A percentile compares a stretch with the other conserved stretches of the same genome.
phyloP scores from a whole-genome alignment of 1,284 basidiomycete genomes.

The Butyriboletus appendiculatus region DNA sequence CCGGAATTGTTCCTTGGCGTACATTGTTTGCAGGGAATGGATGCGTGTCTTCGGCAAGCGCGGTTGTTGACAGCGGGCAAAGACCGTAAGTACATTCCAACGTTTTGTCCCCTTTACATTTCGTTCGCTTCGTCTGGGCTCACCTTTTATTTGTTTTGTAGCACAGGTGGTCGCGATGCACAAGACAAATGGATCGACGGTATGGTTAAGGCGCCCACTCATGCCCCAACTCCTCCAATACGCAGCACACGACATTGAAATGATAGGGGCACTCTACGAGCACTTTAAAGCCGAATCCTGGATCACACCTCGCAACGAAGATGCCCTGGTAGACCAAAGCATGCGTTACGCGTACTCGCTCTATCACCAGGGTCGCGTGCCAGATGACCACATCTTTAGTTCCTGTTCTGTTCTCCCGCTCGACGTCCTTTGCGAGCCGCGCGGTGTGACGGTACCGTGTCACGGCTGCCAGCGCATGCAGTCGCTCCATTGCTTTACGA shows the following conservation, averaged over 20 bases:
- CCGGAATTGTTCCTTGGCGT: constrained; percentile 31
- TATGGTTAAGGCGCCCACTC: constrained; percentile 42
- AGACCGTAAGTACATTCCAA: constrained; percentile 22
- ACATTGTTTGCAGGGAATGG: constrained; percentile 36
- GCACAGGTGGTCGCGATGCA: constrained; percentile 43
- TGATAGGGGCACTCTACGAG: constrained; percentile 40
- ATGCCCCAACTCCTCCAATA: constrained; percentile 38
- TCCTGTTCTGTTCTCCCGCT: constrained; percentile 29
- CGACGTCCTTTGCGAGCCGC: constrained; percentile 29
- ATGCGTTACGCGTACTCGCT: constrained; percentile 31
- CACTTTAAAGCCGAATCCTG: constrained; percentile 35
- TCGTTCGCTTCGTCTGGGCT: neutral
- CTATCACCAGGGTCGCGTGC: constrained; percentile 28
- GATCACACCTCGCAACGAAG: constrained; percentile 26
- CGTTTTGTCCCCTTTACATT: neutral
- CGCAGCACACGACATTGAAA: constrained; percentile 44
- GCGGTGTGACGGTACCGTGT: constrained; percentile 25
- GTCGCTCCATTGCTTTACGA: constrained; percentile 30
- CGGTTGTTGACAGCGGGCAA: constrained; percentile 26
- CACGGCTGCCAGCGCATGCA: constrained; percentile 29
- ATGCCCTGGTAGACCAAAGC: constrained; percentile 23
- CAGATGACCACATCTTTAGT: constrained; percentile 26
- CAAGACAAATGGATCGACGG: constrained; percentile 28
- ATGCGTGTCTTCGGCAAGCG: constrained; percentile 23
- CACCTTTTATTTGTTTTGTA: constrained; percentile 12